Evolutionary conservation across 495 filamentous ascomycete species (phyloP), one percentile per base, ranked within the genome.

Genomic region (Aspergillus carlsbadensis): DNA sequence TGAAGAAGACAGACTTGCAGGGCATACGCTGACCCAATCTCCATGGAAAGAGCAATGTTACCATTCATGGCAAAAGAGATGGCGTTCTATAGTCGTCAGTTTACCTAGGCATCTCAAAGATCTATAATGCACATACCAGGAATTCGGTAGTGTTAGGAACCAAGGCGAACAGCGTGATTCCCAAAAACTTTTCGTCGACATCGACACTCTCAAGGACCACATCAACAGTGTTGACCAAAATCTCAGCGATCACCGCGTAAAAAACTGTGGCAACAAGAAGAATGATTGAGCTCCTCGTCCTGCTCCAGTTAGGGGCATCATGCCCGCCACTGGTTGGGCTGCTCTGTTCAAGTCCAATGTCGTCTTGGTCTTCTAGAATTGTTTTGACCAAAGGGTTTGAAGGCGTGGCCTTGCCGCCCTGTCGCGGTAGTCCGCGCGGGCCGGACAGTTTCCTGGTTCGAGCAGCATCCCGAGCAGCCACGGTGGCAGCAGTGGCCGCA

Each of bases 61-160:
- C 94, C 94, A 64, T 99, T 98, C 95, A 99, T 99, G 40, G 94
- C 94, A 70, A 99, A 99, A 2, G 92, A 96, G 54, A 99, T 98
- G 65, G 95, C 94, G 68, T 99, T 99, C 90, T 94, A 64, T 43
- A 48, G 21, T 8, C 47, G 43, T 41, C 24, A 11, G 66, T 82
- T 65, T 82, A 75, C 52, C 35, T 41, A 29, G 21, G 42, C 49
- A 1, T 14, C 6, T 24, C 57, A 21, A 34, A 14, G 48, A 41
- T 37, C 10, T 29, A 36, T 5, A 0, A 15, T 29, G 29, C 29
- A 26, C 85, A 71, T 83, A 94, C 90, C 76, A 99, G 67, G 65
- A 99, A 99, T 70, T 99, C 94, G 20, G 94, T 99, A 15, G 94
- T 98, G 69, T 98, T 99, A 1, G 94, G 94, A 22, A 99, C 94